Base-by-base conservation (phyloP, 768 basidiomycete genomes). In the Podaxis mareebaensis region DNA sequence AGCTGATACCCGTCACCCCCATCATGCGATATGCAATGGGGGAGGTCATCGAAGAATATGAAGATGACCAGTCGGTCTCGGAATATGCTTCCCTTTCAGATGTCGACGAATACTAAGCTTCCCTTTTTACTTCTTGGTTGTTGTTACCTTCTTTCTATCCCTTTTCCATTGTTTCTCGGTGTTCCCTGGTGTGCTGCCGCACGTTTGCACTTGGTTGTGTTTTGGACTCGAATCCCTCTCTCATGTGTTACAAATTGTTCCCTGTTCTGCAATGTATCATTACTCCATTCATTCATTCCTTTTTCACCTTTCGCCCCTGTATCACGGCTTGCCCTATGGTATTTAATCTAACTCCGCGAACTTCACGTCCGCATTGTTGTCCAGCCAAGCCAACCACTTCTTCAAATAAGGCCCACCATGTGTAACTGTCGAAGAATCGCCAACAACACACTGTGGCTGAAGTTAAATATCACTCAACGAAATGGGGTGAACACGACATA, bases 361-460 rank as follows among this genome's bases (percentile, higher is more conserved):
- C 67, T 92, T 85, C 17, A 99, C 89, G 71, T 98, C 96, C 22
- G 94, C 95, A 69, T 96, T 87, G 7, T 80, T 80, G 67, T 99
- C 96, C 12, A 99, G 76, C 93, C 95, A 99, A 3, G 79, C 77
- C 67, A 97, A 84, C 97, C 97, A 99, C 64, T 84, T 85, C 73
- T 92, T 93, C 40, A 99, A 75, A 75, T 92, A 99, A 44, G 79
- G 70, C 24, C 92, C 87, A 4, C 96, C 96, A 68, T 96, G 89
- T 36, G 82, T 79, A 3, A 99, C 89, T 0, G 96, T 99, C 1
- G 89, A 90, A 0, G 95, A 96, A 73, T 99, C 97, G 0, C 97
- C 97, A 0, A 99, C 85, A 1, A 99, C 76, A 68, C 95, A 96
- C 93, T 96, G 62, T 17, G 53, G 4, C 64, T 30, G 12, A 39